Base-by-base conservation (phyloP, 179 eudicot genomes). In the Pouteria campechiana region DNA sequence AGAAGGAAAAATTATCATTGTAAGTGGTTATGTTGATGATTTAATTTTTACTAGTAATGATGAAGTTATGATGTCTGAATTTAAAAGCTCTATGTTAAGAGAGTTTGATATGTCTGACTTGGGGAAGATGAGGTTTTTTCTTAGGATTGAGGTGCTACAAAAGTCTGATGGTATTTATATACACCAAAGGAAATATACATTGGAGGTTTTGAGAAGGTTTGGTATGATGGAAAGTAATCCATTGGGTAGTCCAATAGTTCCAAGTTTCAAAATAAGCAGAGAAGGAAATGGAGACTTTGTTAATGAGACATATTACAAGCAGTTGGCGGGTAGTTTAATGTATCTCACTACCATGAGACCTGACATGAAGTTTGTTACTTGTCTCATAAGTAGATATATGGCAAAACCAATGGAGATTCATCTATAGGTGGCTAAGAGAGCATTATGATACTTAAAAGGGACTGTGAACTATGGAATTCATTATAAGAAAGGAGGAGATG, bases 21-120 rank as follows among this genome's bases (percentile, higher is more conserved):
- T 55, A 2, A 45, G 45, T 19, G 1, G 45, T 0, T 55, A 55
- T 55, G 60, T 45, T 0, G 60, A 55, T 55, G 52, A 55, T 29
- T 13, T 55, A 4, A 22, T 55, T 0, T 45, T 22, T 13, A 45
- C 46, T n/a, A 18, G 52, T 0, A 25, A 25, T 27, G 30, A 22
- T 34, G 15, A 2, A 6, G 23, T 1, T 1, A 12, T 52, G 58
- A 1, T 19, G 4, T n/a, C 41, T 12, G 32, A 25, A 28, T 41
- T 52, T 13, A 52, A 52, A 16, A 1, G 3, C 4, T 42, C 41
- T 10, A 46, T 55, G 60, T 25, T 11, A 31, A 1, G 0, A 5
- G 37, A 34, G 32, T 54, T 40, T 15, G 57, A 52, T 3, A 50
- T 50, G 55, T 22, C 45, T 8, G 35, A 50, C 15, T 22, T 50